Conservation (phyloP, 257 asterid species). For the Solanum paucissectum region DNA sequence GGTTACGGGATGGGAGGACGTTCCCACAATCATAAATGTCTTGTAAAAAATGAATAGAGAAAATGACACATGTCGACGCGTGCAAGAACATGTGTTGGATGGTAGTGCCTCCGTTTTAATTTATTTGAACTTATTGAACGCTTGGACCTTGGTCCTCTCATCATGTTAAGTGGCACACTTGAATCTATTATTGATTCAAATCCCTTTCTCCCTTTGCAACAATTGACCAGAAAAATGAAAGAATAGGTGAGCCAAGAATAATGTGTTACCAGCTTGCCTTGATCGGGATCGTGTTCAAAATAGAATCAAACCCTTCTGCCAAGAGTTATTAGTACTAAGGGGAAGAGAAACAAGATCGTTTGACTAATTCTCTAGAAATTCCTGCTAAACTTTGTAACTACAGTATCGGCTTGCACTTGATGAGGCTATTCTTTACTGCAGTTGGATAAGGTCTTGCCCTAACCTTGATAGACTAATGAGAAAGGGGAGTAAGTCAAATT, state of each 20-base stretch:
- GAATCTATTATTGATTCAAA: not conserved
- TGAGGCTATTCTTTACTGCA: not conserved
- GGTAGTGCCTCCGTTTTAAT: not conserved
- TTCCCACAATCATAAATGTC: not conserved
- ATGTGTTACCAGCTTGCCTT: not conserved
- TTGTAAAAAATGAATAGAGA: not conserved
- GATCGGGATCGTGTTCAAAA: not conserved
- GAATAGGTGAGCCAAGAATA: not conserved
- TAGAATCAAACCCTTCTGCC: not conserved
- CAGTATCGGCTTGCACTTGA: not conserved
- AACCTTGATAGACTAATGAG: not conserved
- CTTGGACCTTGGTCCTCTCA: not conserved
- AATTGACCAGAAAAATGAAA: not conserved
- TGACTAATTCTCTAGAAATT: not conserved
- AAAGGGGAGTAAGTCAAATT: not conserved
- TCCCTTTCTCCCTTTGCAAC: not conserved
- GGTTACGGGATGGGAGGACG: not conserved
- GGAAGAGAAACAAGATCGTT: not conserved
- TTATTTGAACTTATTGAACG: not conserved
- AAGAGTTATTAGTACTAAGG: not conserved
- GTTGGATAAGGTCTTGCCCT: not conserved
- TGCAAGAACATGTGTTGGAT: not conserved
- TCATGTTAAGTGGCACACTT: not conserved
- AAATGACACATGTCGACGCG: not conserved
- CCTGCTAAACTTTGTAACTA: not conserved